These are phyloP conservation scores for Quillaja saponaria DNA, from an alignment of 306 rosid species.

Conservation along the genomic window DNA sequence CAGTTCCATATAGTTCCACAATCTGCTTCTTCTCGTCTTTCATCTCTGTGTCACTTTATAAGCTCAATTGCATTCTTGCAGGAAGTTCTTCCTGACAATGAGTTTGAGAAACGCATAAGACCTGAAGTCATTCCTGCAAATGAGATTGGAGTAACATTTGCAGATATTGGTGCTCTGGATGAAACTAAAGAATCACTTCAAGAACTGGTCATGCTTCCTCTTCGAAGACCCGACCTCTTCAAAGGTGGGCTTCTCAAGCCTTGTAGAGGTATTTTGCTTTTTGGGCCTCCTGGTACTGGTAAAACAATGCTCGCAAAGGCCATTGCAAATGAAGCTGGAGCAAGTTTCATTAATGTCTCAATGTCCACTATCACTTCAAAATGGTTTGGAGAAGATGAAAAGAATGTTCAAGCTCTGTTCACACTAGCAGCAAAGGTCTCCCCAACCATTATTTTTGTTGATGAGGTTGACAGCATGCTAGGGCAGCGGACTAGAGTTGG, in stretches of 20 bases:
- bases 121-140: constrained; percentile 76
- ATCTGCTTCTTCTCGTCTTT: background rate
- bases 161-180: constrained; percentile 74
- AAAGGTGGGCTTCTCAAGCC: constrained; percentile 75
- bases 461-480: constrained; percentile 88
- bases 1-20: background rate
- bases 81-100: constrained; percentile 79
- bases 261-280: constrained; percentile 76
- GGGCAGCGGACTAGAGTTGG: constrained; percentile 79
- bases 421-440: constrained; percentile 80
- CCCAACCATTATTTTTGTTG: constrained; percentile 77
- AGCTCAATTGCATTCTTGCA: constrained; percentile 28
- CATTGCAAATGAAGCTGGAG: constrained; percentile 82
- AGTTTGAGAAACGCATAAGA: constrained; percentile 82
- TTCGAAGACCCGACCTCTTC: constrained; percentile 80
- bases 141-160: constrained; percentile 80
- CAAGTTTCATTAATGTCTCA: constrained; percentile 80
- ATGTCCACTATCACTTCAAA: constrained; percentile 75
- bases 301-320: constrained; percentile 91
- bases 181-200: constrained; percentile 81
- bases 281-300: constrained; percentile 89
- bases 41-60: constrained; percentile 2
- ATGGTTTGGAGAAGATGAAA: constrained; percentile 79
- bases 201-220: constrained; percentile 83
- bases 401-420: constrained; percentile 76